Percentiles rank a stretch among this genome's conserved stretches.
phyloP scores from a whole-genome alignment of 352 stramenopile genomes.

The Phytophthora aleatoria region DNA sequence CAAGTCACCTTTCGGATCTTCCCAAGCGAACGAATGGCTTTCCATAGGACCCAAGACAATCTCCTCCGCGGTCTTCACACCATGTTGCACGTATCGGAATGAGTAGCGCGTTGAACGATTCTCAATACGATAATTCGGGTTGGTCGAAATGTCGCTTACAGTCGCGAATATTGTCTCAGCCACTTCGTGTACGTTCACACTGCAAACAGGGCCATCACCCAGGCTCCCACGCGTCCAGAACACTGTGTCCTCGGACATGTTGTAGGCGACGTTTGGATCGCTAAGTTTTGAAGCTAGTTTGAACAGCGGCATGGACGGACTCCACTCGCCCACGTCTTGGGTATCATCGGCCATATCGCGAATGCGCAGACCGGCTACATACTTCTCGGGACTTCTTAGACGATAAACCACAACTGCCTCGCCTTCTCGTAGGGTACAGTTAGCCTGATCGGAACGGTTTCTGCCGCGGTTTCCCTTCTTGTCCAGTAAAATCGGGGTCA shows the following conservation, averaged over 20 bases:
- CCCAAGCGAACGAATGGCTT: constrained; percentile 84
- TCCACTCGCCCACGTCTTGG: constrained; percentile 64
- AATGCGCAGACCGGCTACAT: constrained; percentile 65
- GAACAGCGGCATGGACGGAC: constrained; percentile 51
- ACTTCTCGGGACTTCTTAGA: constrained; percentile 73
- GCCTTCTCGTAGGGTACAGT: constrained; percentile 54
- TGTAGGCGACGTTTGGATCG: constrained; percentile 48
- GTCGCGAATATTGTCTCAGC: constrained; percentile 77
- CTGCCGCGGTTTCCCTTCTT: constrained; percentile 66
- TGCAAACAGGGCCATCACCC: constrained; percentile 76
- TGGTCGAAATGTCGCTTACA: constrained; percentile 70
- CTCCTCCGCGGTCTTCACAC: constrained; percentile 63
- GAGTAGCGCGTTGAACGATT: constrained; percentile 78
- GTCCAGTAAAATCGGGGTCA: constrained; percentile 79
- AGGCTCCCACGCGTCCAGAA: constrained; percentile 77
- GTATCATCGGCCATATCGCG: constrained; percentile 63
- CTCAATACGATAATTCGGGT: constrained; percentile 82
- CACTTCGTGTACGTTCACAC: constrained; percentile 57
- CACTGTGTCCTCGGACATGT: constrained; percentile 49
- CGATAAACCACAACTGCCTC: constrained; percentile 71
- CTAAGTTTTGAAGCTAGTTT: constrained; percentile 46
- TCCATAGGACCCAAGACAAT: constrained; percentile 69
- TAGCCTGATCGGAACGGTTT: constrained; percentile 34
- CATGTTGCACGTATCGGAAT: constrained; percentile 79
- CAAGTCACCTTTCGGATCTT: constrained; percentile 65